Percentiles rank a stretch among this genome's conserved stretches.
Conservation (phyloP, 2,329 filamentous ascomycete genomes). For the Didymella sp. region DNA sequence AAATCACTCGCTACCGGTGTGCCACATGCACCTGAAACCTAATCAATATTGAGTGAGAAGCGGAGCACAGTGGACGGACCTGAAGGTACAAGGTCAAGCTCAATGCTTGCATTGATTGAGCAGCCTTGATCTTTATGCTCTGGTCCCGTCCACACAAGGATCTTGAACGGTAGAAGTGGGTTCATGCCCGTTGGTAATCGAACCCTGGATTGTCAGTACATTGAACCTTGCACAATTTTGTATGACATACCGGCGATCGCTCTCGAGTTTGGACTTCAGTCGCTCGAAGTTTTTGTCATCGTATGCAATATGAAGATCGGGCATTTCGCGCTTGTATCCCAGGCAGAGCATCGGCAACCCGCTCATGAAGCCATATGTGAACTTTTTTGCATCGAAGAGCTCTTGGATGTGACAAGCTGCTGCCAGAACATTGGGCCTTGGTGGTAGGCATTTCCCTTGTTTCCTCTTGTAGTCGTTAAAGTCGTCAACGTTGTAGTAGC, state of each 20-base stretch:
- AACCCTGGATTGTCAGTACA: slow-evolving; percentile 33
- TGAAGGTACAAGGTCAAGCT: slow-evolving; percentile 42
- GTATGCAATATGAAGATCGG: slow-evolving; percentile 45
- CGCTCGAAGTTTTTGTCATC: slow-evolving; percentile 41
- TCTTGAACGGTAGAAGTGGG: slow-evolving; percentile 38
- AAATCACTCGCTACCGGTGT: slow-evolving; percentile 38
- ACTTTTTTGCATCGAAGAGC: slow-evolving; percentile 43
- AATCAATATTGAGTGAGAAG: background rate
- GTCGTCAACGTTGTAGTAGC: slow-evolving; percentile 36
- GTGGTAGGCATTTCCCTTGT: slow-evolving; percentile 27
- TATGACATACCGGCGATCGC: slow-evolving; percentile 35
- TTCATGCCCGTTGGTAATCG: slow-evolving; percentile 41
- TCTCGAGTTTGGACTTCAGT: slow-evolving; percentile 38
- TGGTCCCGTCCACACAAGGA: slow-evolving; percentile 44
- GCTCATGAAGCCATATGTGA: slow-evolving; percentile 42
- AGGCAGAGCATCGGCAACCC: slow-evolving; percentile 44
- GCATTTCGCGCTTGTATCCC: slow-evolving; percentile 40
- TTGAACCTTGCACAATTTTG: no score
- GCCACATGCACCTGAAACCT: slow-evolving; percentile 23
- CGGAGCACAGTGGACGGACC: slow-evolving; percentile 22
- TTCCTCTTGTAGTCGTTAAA: slow-evolving; percentile 32
- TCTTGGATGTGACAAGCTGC: slow-evolving; percentile 38
- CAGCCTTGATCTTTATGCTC: slow-evolving; percentile 38
- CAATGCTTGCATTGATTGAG: slow-evolving; percentile 35
- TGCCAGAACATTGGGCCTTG: slow-evolving; percentile 37